Conservation (phyloP, 371 early-diverging fungal species). For the Syncephalis plumigaleata region DNA sequence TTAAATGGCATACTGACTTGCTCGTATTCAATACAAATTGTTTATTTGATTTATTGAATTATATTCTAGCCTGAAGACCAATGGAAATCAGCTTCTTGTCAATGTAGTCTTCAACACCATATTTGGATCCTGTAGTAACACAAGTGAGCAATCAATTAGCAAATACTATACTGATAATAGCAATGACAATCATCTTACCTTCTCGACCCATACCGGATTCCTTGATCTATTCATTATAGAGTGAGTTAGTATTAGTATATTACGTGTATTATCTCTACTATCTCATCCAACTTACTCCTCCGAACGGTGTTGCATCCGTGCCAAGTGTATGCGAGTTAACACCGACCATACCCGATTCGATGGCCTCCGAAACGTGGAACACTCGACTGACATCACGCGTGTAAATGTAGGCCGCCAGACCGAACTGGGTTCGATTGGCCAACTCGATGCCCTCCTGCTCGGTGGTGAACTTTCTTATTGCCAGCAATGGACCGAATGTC, state of each 20-base stretch:
- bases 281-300: slow-evolving; percentile 31
- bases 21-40: too few relatives aligned
- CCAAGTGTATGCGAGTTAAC: slow-evolving; percentile 59
- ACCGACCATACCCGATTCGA: slow-evolving; percentile 85
- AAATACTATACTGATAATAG: background rate
- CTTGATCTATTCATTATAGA: slow-evolving; percentile 27
- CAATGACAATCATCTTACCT: slow-evolving; percentile 16
- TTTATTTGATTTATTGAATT: too few relatives aligned
- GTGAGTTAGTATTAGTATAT: background rate
- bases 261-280: background rate
- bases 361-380: slow-evolving; percentile 60
- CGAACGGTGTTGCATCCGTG: slow-evolving; percentile 51
- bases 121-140: slow-evolving; percentile 20
- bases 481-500: slow-evolving; percentile 67
- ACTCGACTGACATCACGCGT: slow-evolving; percentile 51
- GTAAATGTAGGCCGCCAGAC: slow-evolving; percentile 75
- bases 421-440: slow-evolving; percentile 58
- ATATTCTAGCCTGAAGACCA: slow-evolving; percentile 8
- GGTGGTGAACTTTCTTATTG: slow-evolving; percentile 37
- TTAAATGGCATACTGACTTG: too few relatives aligned
- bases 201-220: slow-evolving; percentile 69
- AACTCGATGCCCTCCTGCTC: slow-evolving; percentile 51
- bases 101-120: slow-evolving; percentile 46
- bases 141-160: background rate
- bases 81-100: slow-evolving; percentile 39